These are phyloP conservation scores for Cryphonectria naterciae DNA, from an alignment of 2,329 filamentous ascomycete species.

Conservation along the genomic window DNA sequence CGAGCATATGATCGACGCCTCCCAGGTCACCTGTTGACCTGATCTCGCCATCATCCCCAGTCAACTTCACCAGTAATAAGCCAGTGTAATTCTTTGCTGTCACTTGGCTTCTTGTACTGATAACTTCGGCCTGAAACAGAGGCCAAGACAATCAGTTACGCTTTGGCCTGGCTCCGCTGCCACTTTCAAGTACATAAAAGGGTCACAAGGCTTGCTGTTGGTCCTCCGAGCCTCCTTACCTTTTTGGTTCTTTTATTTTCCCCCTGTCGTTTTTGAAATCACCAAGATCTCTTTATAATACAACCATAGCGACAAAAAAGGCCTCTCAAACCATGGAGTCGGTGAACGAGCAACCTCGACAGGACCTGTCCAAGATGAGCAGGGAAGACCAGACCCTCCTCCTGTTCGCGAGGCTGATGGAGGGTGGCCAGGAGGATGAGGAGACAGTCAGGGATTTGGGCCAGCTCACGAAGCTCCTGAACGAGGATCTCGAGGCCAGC, in stretches of 20 bases:
- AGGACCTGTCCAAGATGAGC: slow-evolving; percentile 38
- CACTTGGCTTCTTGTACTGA: slow-evolving; percentile 14
- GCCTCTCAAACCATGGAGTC: slow-evolving; percentile 39
- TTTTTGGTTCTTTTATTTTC: not conserved
- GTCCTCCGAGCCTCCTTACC: not conserved
- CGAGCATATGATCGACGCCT: not conserved
- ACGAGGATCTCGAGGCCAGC: slow-evolving; percentile 53
- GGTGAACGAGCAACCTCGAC: slow-evolving; percentile 39
- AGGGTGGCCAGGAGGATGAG: slow-evolving; percentile 82
- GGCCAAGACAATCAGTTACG: slow-evolving; percentile 17
- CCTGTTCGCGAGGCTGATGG: slow-evolving; percentile 86
- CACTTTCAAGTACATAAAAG: not conserved
- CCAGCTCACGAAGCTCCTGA: slow-evolving; percentile 62
- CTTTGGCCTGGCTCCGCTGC: not conserved
- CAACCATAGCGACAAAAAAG: too few relatives aligned
- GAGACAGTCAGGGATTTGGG: slow-evolving; percentile 66
- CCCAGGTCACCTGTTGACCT: slow-evolving; percentile 1
- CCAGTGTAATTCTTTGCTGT: slow-evolving; percentile 6
- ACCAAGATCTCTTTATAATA: not conserved
- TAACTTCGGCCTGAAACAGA: slow-evolving; percentile 19
- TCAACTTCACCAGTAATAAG: not conserved
- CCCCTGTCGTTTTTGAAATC: not conserved
- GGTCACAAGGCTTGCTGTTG: not conserved
- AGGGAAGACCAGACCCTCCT: slow-evolving; percentile 71
- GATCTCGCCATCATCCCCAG: not conserved